Conservation (phyloP, 129 eudicot species). For the Artemisia annua region DNA sequence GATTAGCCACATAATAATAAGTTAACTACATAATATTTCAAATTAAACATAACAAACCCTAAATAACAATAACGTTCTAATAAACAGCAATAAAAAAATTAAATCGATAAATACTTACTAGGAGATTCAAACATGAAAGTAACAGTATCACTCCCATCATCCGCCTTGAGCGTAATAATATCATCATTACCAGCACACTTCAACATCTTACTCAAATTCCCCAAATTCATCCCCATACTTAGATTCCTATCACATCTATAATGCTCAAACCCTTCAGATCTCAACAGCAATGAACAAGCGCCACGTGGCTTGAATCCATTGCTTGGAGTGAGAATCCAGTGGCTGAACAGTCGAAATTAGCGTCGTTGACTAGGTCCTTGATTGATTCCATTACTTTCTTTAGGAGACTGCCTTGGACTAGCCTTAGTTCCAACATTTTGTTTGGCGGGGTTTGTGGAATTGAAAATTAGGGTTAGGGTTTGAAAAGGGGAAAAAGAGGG, state of each 20-base stretch:
- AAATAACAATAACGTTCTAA: neutral
- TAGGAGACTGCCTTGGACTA: slow-evolving; percentile 76
- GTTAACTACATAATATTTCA: neutral
- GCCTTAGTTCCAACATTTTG: slow-evolving; percentile 66
- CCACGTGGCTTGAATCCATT: slow-evolving; percentile 95
- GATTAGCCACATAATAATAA: no score
- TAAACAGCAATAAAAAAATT: neutral
- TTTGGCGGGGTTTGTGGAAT: neutral
- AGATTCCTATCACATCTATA: slow-evolving; percentile 77
- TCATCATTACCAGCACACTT: slow-evolving; percentile 92
- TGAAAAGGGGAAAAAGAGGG: neutral
- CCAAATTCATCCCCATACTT: slow-evolving; percentile 86
- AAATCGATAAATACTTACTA: slow-evolving; percentile 41
- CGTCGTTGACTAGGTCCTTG: slow-evolving; percentile 76
- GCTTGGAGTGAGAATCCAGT: slow-evolving; percentile 89
- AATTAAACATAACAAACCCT: neutral
- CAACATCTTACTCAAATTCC: slow-evolving; percentile 81
- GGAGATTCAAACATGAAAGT: slow-evolving; percentile 93
- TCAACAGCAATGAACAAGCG: slow-evolving; percentile 77
- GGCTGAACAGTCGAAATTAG: slow-evolving; percentile 84
- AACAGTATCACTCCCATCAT: slow-evolving; percentile 92
- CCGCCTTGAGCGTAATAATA: slow-evolving; percentile 81
- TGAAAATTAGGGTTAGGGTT: neutral
- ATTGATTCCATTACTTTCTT: slow-evolving; percentile 82
- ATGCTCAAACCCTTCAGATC: slow-evolving; percentile 93